phyloP scores from a whole-genome alignment of 2,329 filamentous ascomycete species.

The Colletotrichum simmondsii region DNA sequence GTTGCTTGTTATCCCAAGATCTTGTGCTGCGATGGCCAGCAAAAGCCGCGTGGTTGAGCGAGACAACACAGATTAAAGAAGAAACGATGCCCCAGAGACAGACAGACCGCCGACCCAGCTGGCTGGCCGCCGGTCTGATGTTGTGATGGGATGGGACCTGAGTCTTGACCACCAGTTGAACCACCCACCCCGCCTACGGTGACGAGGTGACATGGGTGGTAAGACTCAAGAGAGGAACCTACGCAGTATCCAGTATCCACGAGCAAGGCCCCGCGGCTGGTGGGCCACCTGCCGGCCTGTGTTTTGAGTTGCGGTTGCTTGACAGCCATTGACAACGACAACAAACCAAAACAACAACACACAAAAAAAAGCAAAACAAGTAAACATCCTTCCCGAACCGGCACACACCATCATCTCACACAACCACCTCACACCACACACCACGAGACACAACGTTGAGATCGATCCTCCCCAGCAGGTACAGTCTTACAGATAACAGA shows the following conservation, averaged over 20 bases:
- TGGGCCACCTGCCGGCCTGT: constrained; percentile 1
- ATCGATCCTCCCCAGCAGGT: not conserved
- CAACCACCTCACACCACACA: not conserved
- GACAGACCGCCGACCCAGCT: not conserved
- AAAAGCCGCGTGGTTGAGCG: constrained; percentile 11
- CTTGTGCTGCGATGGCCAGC: not conserved
- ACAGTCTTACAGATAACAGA: not conserved
- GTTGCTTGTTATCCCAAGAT: not conserved
- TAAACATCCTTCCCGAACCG: constrained; percentile 29
- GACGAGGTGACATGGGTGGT: constrained; percentile 21
- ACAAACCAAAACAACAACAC: constrained; percentile 8
- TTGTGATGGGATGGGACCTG: constrained; percentile 14
- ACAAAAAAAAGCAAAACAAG: constrained; percentile 6
- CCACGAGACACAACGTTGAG: not conserved
- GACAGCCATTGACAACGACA: constrained; percentile 1
- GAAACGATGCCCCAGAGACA: not conserved
- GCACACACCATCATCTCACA: not conserved
- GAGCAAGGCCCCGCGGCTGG: constrained; percentile 2
- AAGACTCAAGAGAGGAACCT: not conserved
- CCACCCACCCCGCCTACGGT: not conserved
- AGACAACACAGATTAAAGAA: not conserved
- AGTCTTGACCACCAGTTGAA: not conserved
- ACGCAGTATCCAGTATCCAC: not conserved
- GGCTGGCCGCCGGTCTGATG: constrained; percentile 4
- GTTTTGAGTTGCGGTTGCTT: constrained; percentile 20